Conservation (phyloP, 1,284 basidiomycete genomes). For the Thecaphora frezii region DNA sequence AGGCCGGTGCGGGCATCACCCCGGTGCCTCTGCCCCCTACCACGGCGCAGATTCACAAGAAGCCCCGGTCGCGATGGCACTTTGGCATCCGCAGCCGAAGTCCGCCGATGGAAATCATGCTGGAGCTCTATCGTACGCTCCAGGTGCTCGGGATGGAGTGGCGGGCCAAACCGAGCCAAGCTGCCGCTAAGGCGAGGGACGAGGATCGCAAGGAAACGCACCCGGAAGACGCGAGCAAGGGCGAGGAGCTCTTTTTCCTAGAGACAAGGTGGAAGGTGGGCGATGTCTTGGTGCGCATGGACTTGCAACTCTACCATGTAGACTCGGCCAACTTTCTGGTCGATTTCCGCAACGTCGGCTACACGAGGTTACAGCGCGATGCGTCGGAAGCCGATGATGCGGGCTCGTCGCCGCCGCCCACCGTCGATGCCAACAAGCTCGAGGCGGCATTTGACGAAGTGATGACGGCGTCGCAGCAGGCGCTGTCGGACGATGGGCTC, state of each 20-base stretch:
- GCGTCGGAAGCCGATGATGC: background rate
- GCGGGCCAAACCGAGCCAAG: constrained; percentile 61
- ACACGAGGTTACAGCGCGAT: constrained; percentile 65
- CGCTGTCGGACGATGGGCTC: constrained; percentile 14
- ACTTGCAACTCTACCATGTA: constrained; percentile 92
- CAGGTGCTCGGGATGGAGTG: constrained; percentile 95
- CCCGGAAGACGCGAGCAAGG: constrained; percentile 61
- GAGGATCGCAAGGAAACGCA: constrained; percentile 59
- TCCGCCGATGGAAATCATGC: constrained; percentile 98
- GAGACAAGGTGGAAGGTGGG: constrained; percentile 88
- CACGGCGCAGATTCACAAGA: constrained; percentile 27
- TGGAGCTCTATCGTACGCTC: constrained; percentile 93
- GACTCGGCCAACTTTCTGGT: constrained; percentile 95
- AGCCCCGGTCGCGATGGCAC: constrained; percentile 74
- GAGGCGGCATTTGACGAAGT: constrained; percentile 30
- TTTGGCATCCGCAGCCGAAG: constrained; percentile 93
- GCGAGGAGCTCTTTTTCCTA: constrained; percentile 79
- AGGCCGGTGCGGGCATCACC: constrained; percentile 6
- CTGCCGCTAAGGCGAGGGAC: constrained; percentile 7
- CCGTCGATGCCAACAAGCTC: constrained; percentile 11
- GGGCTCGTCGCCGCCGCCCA: background rate
- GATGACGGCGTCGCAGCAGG: constrained; percentile 18
- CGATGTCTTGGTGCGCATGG: constrained; percentile 70
- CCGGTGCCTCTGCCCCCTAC: constrained; percentile 12
- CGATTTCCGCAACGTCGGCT: constrained; percentile 95